A percentile compares a stretch with the other conserved stretches of the same genome.
These are phyloP conservation scores for Suillus alpinus DNA, from an alignment of 768 basidiomycete genomes.

Conservation along the genomic window DNA sequence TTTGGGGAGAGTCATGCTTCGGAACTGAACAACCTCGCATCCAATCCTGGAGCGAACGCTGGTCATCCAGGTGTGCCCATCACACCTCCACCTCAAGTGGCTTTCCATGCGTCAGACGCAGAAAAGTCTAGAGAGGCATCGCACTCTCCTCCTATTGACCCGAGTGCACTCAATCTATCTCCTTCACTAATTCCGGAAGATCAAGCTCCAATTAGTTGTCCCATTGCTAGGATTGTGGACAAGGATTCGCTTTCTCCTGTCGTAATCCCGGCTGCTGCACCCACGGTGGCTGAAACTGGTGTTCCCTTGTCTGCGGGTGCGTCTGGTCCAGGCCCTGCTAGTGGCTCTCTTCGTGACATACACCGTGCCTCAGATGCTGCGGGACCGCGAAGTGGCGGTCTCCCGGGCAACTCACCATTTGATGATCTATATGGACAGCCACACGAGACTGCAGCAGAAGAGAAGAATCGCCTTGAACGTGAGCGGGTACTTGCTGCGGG, in stretches of 20 bases:
- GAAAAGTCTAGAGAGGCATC: slow-evolving; percentile 10
- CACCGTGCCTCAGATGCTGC: slow-evolving; percentile 36
- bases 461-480: slow-evolving; percentile 58
- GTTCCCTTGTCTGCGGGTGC: slow-evolving; percentile 61
- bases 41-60: slow-evolving; percentile 22
- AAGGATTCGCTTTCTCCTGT: slow-evolving; percentile 1
- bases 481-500: slow-evolving; percentile 39
- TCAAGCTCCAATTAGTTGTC: slow-evolving; percentile 30
- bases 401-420: slow-evolving; percentile 21
- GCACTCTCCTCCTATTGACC: slow-evolving; percentile 16
- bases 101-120: background rate
- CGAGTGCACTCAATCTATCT: slow-evolving; percentile 26
- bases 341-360: slow-evolving; percentile 59
- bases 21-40: slow-evolving; percentile 61
- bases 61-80: slow-evolving; percentile 37
- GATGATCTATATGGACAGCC: slow-evolving; percentile 29
- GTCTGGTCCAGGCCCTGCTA: slow-evolving; percentile 60
- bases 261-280: slow-evolving; percentile 37
- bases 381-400: slow-evolving; percentile 33
- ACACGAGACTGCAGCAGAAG: slow-evolving; percentile 57
- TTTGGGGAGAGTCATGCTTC: slow-evolving; percentile 83
- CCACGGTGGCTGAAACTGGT: slow-evolving; percentile 75
- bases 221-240: slow-evolving; percentile 19
- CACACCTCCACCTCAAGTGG: slow-evolving; percentile 39
- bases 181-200: slow-evolving; percentile 15